Conservation (phyloP, 768 basidiomycete species). For the Stropharia rugosoannulata region DNA sequence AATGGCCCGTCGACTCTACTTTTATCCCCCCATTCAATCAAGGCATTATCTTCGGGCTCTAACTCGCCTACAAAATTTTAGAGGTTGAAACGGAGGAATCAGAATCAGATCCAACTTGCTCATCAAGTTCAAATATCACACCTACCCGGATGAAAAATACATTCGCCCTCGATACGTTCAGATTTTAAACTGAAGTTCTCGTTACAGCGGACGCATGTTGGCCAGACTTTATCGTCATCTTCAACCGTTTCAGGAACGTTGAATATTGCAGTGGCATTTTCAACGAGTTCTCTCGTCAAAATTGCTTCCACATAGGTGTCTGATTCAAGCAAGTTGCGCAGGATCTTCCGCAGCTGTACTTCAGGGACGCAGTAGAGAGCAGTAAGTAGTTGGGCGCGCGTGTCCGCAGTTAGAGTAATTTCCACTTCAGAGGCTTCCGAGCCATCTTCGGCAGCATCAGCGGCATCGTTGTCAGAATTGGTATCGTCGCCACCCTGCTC, state of each 20-base stretch:
- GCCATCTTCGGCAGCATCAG: constrained; percentile 12
- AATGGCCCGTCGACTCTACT: constrained; percentile 26
- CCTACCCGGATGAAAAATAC: constrained; percentile 52
- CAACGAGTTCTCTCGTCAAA: constrained; percentile 42
- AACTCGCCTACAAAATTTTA: background rate
- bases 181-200: constrained; percentile 44
- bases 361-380: constrained; percentile 44
- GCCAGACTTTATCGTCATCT: constrained; percentile 41
- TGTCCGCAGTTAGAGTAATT: constrained; percentile 35
- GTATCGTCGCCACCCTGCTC: constrained; percentile 23
- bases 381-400: constrained; percentile 39
- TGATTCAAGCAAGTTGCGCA: constrained; percentile 36
- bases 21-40: constrained; percentile 5
- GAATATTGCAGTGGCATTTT: background rate
- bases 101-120: no score
- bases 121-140: background rate
- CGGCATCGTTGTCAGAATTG: constrained; percentile 16
- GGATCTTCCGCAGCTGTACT: constrained; percentile 39
- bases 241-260: constrained; percentile 26
- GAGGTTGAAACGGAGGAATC: background rate
- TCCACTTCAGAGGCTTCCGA: constrained; percentile 34
- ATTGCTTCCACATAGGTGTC: constrained; percentile 41
- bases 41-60: background rate
- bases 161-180: constrained; percentile 38
- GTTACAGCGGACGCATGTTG: constrained; percentile 44